Evolutionary conservation across 2,329 filamentous ascomycete species (phyloP).

Genomic region (Cladosporium halotolerans): DNA sequence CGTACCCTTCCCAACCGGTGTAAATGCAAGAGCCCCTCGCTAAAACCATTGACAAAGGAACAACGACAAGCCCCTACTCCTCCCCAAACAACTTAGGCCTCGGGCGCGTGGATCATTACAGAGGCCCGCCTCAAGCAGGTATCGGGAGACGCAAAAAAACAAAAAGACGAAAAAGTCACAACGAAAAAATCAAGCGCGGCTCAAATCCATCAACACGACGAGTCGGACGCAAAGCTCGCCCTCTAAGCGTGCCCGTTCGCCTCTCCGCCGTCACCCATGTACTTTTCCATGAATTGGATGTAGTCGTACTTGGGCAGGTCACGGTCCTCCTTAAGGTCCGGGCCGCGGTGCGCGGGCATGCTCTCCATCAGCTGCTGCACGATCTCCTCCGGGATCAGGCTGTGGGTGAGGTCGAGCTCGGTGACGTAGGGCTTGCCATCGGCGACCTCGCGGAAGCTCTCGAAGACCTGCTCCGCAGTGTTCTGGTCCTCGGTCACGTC

Average conservation of each 20-base stretch:
- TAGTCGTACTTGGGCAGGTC: constrained; percentile 89
- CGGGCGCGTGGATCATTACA: too few species aligned
- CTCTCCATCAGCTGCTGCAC: constrained; percentile 86
- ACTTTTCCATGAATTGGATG: constrained; percentile 90
- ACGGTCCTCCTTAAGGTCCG: constrained; percentile 78
- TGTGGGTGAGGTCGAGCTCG: constrained; percentile 92
- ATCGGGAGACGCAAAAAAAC: too few species aligned
- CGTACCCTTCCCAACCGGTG: not conserved
- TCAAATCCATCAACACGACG: too few species aligned
- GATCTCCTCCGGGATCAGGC: constrained; percentile 90
- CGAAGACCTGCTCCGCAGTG: constrained; percentile 95
- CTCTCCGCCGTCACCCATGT: constrained; percentile 26
- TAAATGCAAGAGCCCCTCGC: not conserved
- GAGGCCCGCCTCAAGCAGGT: too few species aligned
- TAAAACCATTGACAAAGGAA: not conserved
- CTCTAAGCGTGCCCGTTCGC: constrained; percentile 8
- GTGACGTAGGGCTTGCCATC: constrained; percentile 99
- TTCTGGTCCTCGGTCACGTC: constrained; percentile 98
- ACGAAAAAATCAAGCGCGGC: not conserved
- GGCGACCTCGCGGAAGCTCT: constrained; percentile 93
- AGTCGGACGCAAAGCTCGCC: not conserved
- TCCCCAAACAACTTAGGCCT: not conserved
- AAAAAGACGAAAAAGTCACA: not conserved
- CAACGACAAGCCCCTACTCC: not conserved
- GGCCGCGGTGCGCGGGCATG: constrained; percentile 78